Base-by-base conservation (phyloP, 1,284 basidiomycete species). In the Inonotus hispidus region DNA sequence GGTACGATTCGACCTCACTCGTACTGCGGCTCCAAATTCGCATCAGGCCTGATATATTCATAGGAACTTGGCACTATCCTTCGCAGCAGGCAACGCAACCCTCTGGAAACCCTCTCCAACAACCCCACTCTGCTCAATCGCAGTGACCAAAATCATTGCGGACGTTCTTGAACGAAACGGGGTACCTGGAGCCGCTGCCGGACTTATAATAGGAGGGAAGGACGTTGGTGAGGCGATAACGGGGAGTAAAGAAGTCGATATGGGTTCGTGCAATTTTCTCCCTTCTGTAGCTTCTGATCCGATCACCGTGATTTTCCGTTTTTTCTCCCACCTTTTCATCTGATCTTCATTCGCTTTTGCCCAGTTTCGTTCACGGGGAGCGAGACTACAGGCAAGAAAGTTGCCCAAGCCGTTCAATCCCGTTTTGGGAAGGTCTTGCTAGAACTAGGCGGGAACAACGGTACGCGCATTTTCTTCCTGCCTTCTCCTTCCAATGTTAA, bases 381-480 rank as follows among this genome's bases (percentile, higher is more conserved):
- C 66, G 95, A 98, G 72, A 77, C 79, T 54, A 87, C 95, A 53
- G 95, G 95, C 14, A 83, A 88, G 61, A 80, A 87, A 63, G 93
- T 98, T 19, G 92, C 92, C 7, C 84, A 84, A 73, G 79, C 79
- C 62, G 94, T 95, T 1, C 89, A 87, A 72, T 85, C 82, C 64
- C 78, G 87, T 68, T 94, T 90, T 73, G 92, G 92, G 52, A 91
- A 96, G 77, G 79, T 85, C 38, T 84, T 96, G 43, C 80, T 98
- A 35, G 95, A 98, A 71, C 79, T 98, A 10, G 95, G 95, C n/a
- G 95, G 95, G 39, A 98, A 98, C 76, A 97, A 97, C 70, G 89
- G 88, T 89, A 70, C 68, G 62, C 45, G n/a, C n/a, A 13, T 56
- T n/a, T 41, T 7, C 11, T 13, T 32, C 27, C 39, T 3, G 3